Conservation (phyloP, 768 basidiomycete species). For the Naematelia encephala region DNA sequence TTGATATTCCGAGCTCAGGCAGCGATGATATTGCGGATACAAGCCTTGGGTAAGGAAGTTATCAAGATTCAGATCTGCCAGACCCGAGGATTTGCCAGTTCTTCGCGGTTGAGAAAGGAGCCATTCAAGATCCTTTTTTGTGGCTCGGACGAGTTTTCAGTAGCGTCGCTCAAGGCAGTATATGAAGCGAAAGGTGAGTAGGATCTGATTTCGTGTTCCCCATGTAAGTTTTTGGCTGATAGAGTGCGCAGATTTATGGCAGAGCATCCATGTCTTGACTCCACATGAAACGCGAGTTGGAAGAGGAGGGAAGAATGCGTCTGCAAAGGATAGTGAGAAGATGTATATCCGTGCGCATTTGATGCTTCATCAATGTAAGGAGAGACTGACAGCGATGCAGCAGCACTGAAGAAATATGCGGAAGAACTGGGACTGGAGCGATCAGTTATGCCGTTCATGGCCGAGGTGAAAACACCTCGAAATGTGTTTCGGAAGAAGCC, state of each 20-base stretch:
- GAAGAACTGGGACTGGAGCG: conserved; percentile 55
- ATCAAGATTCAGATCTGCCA: background rate
- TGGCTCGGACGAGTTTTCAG: conserved; percentile 86
- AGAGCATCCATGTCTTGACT: conserved; percentile 64
- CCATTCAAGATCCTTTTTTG: conserved; percentile 65
- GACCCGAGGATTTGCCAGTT: background rate
- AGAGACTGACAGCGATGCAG: conserved; percentile 51
- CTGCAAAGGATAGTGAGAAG: conserved; percentile 1
- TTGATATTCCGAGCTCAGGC: background rate
- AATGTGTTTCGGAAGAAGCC: conserved; percentile 57
- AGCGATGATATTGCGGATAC: background rate
- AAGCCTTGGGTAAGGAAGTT: background rate
- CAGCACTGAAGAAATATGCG: conserved; percentile 66
- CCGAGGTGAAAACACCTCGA: conserved; percentile 7
- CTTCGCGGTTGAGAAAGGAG: background rate
- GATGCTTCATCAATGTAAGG: background rate
- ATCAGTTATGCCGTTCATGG: background rate
- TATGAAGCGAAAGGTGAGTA: conserved; percentile 62
- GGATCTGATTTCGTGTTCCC: no score
- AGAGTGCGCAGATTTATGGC: conserved; percentile 70
- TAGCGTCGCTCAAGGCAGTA: conserved; percentile 64
- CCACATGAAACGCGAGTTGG: conserved; percentile 66
- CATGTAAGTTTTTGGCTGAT: no score
- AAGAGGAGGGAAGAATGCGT: conserved; percentile 58
- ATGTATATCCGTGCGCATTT: conserved; percentile 13